Evolutionary conservation across 148 eudicot genomes (phyloP).

Genomic region (Chenopodium berlandieri): DNA sequence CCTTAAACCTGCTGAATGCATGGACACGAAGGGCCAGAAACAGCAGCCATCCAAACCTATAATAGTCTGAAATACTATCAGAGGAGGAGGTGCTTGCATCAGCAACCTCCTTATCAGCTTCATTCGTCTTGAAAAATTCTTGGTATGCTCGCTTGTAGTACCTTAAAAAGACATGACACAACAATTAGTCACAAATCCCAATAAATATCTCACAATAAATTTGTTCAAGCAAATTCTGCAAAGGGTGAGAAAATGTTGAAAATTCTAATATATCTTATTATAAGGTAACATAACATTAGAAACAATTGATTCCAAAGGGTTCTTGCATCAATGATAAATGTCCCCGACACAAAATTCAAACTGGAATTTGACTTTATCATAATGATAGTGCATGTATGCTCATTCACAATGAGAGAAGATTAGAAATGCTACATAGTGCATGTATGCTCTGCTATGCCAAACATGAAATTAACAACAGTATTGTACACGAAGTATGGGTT

Average conservation of each 20-base stretch:
- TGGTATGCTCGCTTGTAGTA: constrained; percentile 65
- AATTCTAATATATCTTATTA: too few species aligned
- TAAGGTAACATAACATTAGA: neutral
- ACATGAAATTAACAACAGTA: neutral
- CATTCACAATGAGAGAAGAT: neutral
- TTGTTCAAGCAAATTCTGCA: neutral
- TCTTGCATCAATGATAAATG: neutral
- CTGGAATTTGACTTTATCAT: neutral
- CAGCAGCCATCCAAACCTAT: constrained; percentile 92
- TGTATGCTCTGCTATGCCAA: neutral
- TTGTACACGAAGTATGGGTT: neutral
- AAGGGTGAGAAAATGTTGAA: neutral
- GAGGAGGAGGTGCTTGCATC: constrained; percentile 27
- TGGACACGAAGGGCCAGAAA: constrained; percentile 88
- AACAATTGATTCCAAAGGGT: neutral
- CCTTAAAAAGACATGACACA: constrained; percentile 38
- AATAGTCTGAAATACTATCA: constrained; percentile 43
- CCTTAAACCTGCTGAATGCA: constrained; percentile 82
- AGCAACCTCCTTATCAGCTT: constrained; percentile 40
- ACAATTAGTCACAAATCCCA: neutral
- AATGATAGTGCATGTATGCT: neutral
- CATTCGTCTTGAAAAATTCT: constrained; percentile 58
- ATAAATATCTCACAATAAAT: constrained; percentile 4
- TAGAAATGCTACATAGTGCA: neutral
- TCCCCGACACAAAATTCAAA: neutral